Base-by-base conservation (phyloP, 768 basidiomycete genomes). In the Boletales sp. region DNA sequence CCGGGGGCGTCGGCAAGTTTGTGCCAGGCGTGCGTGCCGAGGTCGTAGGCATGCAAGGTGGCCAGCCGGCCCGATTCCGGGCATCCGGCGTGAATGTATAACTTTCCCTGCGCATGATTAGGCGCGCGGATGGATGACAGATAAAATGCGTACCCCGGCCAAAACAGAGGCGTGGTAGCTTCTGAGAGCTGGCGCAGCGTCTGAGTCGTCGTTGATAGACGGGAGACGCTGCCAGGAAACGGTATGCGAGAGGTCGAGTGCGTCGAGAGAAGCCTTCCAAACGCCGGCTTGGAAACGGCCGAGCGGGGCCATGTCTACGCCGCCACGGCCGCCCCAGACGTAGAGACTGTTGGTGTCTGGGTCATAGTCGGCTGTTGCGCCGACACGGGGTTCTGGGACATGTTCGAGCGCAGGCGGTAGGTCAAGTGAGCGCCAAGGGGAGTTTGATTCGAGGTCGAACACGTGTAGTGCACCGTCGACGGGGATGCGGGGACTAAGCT, bases 261-360 rank as follows among this genome's bases (percentile, higher is more conserved):
- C 42, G 19, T 53, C 50, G 17, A 65, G 44, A 5, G 51, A 38
- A 35, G 57, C 65, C 11, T 42, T 54, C 67, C 70, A 72, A 12
- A 71, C 19, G n/a, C 68, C 66, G 0, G 66, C 55, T 41, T 69
- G 62, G 34, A 56, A 50, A 3, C 19, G 47, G 9, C 59, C 57
- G 15, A 76, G 59, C 4, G 72, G 72, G 1, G 64, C 60, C 72
- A 71, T 70, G 21, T 68, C 66, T 14, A 61, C 55, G 2, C 73
- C 76, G 2, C 74, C 74, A 15, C 77, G 67, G 4, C 77, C 76
- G 4, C 76, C 76, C 70, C 75, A 79, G 39, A 76, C 41, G 53
- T 75, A 74, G 39, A 75, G 55, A 4, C 14, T 44, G 35, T 57
- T 44, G 7, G 47, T 32, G n/a, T 14, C 21, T 14, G 58, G 34